Percentiles rank a stretch among this genome's conserved stretches.
Evolutionary conservation across 306 rosid genomes (phyloP).

Genomic region (Vicia sativa): DNA sequence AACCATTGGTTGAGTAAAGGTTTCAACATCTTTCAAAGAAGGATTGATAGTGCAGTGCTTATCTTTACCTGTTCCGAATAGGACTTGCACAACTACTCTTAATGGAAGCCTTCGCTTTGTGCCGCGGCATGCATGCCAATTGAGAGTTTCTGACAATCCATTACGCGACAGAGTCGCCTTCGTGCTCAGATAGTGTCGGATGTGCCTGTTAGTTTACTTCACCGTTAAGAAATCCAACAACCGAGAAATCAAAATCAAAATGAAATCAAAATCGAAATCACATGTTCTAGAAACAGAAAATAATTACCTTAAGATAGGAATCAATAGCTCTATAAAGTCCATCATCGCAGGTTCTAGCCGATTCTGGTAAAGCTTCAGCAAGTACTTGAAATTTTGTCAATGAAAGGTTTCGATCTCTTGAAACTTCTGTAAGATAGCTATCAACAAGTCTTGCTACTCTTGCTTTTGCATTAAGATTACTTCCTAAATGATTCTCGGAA

Average conservation of each 20-base stretch:
- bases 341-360: slow-evolving; percentile 95
- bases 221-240: slow-evolving; percentile 4
- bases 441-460: slow-evolving; percentile 98
- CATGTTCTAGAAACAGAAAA: neutral
- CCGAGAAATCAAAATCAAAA: neutral
- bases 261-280: neutral
- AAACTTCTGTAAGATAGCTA: slow-evolving; percentile 94
- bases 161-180: slow-evolving; percentile 92
- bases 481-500: slow-evolving; percentile 59
- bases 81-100: slow-evolving; percentile 94
- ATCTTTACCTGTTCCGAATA: slow-evolving; percentile 90
- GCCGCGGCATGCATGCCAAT: slow-evolving; percentile 99
- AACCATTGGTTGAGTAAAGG: slow-evolving; percentile 68
- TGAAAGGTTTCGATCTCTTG: slow-evolving; percentile 90
- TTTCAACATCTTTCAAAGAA: slow-evolving; percentile 66
- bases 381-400: slow-evolving; percentile 96
- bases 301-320: slow-evolving; percentile 87
- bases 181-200: slow-evolving; percentile 92
- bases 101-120: slow-evolving; percentile 94
- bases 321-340: slow-evolving; percentile 98
- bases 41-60: slow-evolving; percentile 70
- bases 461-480: slow-evolving; percentile 73
- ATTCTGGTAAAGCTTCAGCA: slow-evolving; percentile 99
- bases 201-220: slow-evolving; percentile 68
- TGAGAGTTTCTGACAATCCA: slow-evolving; percentile 98